phyloP scores from a whole-genome alignment of 108 stramenopile species.

The Aurantiochytrium sp. region DNA sequence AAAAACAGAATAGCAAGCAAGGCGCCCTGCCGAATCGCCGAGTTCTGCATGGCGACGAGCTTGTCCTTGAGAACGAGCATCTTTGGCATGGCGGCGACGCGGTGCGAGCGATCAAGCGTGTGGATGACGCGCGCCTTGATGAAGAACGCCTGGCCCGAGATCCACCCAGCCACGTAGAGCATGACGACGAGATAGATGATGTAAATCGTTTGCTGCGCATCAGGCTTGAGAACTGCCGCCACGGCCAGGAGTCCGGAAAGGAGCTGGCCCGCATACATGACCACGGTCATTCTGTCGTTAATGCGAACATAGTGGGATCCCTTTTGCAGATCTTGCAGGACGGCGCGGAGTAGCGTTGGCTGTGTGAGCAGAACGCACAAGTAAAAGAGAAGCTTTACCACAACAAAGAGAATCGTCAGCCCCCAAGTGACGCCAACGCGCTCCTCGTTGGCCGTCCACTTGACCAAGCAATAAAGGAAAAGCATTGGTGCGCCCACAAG shows the following conservation, averaged over 20 bases:
- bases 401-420: background rate
- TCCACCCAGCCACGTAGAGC: background rate
- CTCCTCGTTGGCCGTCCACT: background rate
- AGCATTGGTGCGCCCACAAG: background rate
- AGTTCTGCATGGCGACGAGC: background rate
- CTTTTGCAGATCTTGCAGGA: background rate
- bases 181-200: background rate
- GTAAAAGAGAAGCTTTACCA: background rate
- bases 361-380: background rate
- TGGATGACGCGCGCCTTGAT: background rate
- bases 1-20: background rate
- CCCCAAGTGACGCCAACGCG: constrained; percentile 3
- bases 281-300: background rate
- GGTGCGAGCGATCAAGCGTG: background rate
- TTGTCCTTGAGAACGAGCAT: background rate
- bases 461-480: background rate
- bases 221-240: background rate
- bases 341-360: background rate
- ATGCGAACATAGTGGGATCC: background rate
- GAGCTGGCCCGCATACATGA: background rate
- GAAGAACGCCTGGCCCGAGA: background rate
- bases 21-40: background rate
- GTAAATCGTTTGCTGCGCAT: background rate
- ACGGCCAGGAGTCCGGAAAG: background rate
- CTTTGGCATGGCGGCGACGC: background rate